These are phyloP conservation scores for Barnettozyma salicaria DNA, from an alignment of 805 yeast genomes.

Conservation along the genomic window DNA sequence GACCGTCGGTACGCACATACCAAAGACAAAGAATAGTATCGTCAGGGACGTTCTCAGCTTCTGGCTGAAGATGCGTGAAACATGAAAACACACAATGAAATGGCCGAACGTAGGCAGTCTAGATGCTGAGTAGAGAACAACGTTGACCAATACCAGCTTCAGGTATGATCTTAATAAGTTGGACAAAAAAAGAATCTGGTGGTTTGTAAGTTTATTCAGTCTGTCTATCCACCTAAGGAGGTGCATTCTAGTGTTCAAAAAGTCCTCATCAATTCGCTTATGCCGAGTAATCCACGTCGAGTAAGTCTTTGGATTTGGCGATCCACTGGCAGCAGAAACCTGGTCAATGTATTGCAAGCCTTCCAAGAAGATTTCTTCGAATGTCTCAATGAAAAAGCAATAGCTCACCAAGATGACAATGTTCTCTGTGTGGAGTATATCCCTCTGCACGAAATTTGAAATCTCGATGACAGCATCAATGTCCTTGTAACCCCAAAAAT, in stretches of 20 bases:
- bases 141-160: neutral
- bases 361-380: slow-evolving; percentile 12
- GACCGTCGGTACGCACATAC: slow-evolving; percentile 9
- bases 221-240: neutral
- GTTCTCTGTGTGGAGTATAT: slow-evolving; percentile 5
- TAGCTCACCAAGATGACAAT: slow-evolving; percentile 4
- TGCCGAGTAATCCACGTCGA: slow-evolving; percentile 5
- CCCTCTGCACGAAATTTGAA: slow-evolving; percentile 1
- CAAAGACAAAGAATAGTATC: slow-evolving; percentile 7
- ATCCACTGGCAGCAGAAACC: slow-evolving; percentile 4
- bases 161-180: slow-evolving; percentile 4
- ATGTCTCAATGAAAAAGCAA: slow-evolving; percentile 5
- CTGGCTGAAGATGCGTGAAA: slow-evolving; percentile 10
- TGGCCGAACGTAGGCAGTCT: neutral
- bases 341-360: slow-evolving; percentile 13
- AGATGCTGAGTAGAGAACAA: slow-evolving; percentile 1
- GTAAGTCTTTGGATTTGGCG: neutral
- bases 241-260: neutral
- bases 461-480: neutral
- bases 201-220: slow-evolving; percentile 1
- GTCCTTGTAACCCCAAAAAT: neutral
- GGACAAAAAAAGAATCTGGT: slow-evolving; percentile 3
- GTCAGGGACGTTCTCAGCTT: slow-evolving; percentile 13
- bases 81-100: slow-evolving; percentile 1
- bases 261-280: slow-evolving; percentile 1